Evolutionary conservation across 1,284 basidiomycete species (phyloP).

Genomic region (Golubevia sp.): DNA sequence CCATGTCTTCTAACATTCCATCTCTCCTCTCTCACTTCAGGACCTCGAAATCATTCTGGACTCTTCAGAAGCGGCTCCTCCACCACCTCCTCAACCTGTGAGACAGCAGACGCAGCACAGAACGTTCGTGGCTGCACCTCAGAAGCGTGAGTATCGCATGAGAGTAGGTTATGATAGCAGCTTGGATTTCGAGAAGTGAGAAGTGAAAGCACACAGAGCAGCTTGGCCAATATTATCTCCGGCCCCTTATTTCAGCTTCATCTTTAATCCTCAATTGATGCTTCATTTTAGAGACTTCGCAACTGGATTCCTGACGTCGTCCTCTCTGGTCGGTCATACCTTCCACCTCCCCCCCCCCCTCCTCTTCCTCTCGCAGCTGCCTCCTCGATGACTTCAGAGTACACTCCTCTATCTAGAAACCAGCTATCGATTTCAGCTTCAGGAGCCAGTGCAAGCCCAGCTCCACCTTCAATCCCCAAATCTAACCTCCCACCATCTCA

Average conservation of each 20-base stretch:
- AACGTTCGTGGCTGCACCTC: background rate
- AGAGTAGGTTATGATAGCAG: background rate
- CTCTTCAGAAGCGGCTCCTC: conserved; percentile 26
- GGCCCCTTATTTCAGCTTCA: too few relatives aligned
- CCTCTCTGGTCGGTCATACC: too few relatives aligned
- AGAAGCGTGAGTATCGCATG: background rate
- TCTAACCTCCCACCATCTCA: conserved; percentile 10
- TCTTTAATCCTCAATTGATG: too few relatives aligned
- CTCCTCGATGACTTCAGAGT: conserved; percentile 41
- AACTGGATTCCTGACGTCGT: too few relatives aligned
- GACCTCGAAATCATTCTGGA: conserved; percentile 60
- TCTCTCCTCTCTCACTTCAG: background rate
- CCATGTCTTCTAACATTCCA: background rate
- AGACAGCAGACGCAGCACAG: background rate
- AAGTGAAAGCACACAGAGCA: too few relatives aligned
- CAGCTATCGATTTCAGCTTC: conserved; percentile 15
- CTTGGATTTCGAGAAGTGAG: background rate
- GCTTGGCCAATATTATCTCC: too few relatives aligned
- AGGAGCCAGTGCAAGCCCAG: conserved; percentile 8
- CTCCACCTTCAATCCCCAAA: conserved; percentile 7
- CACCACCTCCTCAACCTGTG: conserved; percentile 13
- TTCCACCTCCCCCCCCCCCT: background rate
- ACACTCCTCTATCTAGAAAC: conserved; percentile 38
- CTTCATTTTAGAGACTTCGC: too few relatives aligned
- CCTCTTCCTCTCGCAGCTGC: background rate